Evolutionary conservation across 805 yeast species (phyloP), one percentile per base, ranked within the genome.

Genomic region (Ogataea nonfermentans): DNA sequence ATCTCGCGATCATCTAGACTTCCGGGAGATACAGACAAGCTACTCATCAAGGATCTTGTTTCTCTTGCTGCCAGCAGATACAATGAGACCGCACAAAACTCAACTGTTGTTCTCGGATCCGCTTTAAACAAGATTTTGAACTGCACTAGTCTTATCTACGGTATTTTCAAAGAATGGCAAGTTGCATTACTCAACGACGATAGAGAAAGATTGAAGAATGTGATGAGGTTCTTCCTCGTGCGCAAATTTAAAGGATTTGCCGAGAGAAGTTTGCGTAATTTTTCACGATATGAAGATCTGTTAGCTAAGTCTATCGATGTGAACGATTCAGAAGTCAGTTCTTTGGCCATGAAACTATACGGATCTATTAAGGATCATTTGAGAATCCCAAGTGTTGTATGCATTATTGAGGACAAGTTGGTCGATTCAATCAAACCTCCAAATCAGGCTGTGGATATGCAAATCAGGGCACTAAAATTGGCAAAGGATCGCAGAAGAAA

Each of bases 1-100:
- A 69, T 85, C 25, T 86, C 81, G 51, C 74, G 88, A 0, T 83
- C 91, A 0, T 79, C 84, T 3, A 71, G 96, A 46, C 66, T 79
- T 6, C 85, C 86, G 52, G 75, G 87, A 0, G 74, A 71, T 6
- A 56, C 82, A 8, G 96, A 89, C 47, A 74, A 69, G 39, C 38
- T 67, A 2, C 61, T 93, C 26, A 59, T 93, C 27, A 70, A 68
- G 34, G 95, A 88, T 57, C 66, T 90, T 7, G 77, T 84, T 10
- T 59, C 65, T 9, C 57, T 84, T 15, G 70, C 90, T 0, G 71
- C 84, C 7, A 85, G 96, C 0, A 68, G 81, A 0, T 91, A 86
- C 55, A 66, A 81, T 0, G 79, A 79, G 3, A 76, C 85, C n/a
- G 73, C 88, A 1, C 66, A 71, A 8, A 74, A 81, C 14, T 95